Evolutionary conservation across 768 basidiomycete species (phyloP), one percentile per base, ranked within the genome.

Genomic region (Suillus variegatus): DNA sequence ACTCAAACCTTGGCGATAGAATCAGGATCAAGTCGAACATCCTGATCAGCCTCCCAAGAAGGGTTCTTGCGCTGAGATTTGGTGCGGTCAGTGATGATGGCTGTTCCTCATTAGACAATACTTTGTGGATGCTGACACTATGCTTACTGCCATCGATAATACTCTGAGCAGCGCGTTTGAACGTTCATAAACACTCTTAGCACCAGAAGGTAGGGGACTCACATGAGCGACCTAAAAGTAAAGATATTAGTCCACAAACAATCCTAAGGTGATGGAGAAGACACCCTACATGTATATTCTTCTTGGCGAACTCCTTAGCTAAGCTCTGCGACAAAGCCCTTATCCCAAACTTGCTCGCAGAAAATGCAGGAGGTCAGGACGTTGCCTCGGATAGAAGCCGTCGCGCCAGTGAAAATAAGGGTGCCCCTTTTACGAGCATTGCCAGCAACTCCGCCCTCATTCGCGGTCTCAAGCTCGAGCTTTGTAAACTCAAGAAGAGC

Each of bases 381-480:
- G 63, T 90, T 91, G 6, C 91, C 91, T 63, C 91, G 78, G 22
- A 84, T 63, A 62, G 86, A 82, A 7, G 91, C 87, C 8, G 91
- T 92, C 2, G 91, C 91, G 0, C 90, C 89, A 0, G 90, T 92
- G 71, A 91, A 90, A 16, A 91, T 82, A 56, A 92, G 74, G 0
- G 87, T 84, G 8, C 91, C 91, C 35, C 82, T 80, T 71, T 85
- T 85, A 13, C 88, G 86, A n/a, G 73, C 74, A 28, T 67, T 63
- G n/a, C 76, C 75, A 18, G 70, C 77, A 32, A 67, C 70, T 32
- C 77, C 77, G 1, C 78, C 72, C 57, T 82, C 76, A n/a, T 80
- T 80, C 8, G 84, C 72, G 12, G 81, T 79, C 67, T 78, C 75
- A 9, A 77, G 28, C 1, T 73, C 77, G 67, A 88, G 88, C 54